Evolutionary conservation across 2,329 filamentous ascomycete species (phyloP).

Genomic region (Fusarium praegraminearum): DNA sequence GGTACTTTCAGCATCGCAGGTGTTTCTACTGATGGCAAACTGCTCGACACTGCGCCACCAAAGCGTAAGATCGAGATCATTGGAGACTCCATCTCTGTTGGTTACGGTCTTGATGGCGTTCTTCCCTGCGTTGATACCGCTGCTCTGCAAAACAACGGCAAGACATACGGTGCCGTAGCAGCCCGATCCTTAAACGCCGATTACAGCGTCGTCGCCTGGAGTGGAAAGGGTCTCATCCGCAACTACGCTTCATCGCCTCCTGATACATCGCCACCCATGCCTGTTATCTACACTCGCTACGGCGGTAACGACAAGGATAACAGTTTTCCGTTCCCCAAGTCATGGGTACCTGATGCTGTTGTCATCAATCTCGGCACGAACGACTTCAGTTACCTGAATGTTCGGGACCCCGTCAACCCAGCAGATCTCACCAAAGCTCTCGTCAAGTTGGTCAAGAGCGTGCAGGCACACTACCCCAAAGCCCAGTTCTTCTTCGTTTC

Average conservation of each 20-base stretch:
- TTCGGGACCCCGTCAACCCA: constrained; percentile 48
- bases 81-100: constrained; percentile 60
- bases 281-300: constrained; percentile 57
- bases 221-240: constrained; percentile 57
- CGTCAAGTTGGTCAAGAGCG: constrained; percentile 31
- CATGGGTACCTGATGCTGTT: constrained; percentile 51
- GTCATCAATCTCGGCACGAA: constrained; percentile 61
- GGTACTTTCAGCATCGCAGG: constrained; percentile 17
- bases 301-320: constrained; percentile 55
- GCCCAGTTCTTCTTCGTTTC: constrained; percentile 57
- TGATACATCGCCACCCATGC: constrained; percentile 54
- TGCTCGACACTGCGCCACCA: constrained; percentile 42
- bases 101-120: constrained; percentile 58
- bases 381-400: constrained; percentile 55
- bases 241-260: constrained; percentile 52
- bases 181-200: constrained; percentile 57
- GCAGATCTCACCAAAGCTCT: constrained; percentile 47
- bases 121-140: constrained; percentile 56
- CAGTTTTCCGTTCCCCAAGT: constrained; percentile 54
- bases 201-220: constrained; percentile 59
- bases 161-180: constrained; percentile 58
- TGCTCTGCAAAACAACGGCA: constrained; percentile 54
- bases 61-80: constrained; percentile 58
- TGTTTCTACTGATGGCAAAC: constrained; percentile 21
- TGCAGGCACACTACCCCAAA: constrained; percentile 52